A percentile compares a stretch with the other conserved stretches of the same genome.
phyloP scores from a whole-genome alignment of 2,329 filamentous ascomycete genomes.

The Coniella vitis region DNA sequence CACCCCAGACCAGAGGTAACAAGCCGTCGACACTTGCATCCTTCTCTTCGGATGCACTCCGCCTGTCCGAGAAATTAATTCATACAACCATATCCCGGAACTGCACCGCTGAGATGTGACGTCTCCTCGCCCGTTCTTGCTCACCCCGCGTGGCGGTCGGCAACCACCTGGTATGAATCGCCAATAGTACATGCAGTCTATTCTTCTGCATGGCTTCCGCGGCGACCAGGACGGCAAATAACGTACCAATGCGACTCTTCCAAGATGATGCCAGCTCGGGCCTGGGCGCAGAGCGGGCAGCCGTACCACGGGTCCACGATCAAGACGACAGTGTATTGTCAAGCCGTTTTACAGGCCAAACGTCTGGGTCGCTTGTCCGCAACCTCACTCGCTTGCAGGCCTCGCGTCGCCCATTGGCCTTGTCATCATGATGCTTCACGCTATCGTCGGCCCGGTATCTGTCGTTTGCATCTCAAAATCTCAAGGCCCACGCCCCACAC shows the following conservation, averaged over 20 bases:
- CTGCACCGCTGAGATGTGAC: background rate
- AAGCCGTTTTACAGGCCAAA: too few relatives aligned
- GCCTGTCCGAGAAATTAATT: background rate
- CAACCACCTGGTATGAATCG: background rate
- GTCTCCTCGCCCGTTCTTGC: background rate
- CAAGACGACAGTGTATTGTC: background rate
- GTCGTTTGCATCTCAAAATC: constrained; percentile 6
- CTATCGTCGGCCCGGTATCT: background rate
- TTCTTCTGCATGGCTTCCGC: constrained; percentile 9
- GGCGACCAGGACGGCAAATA: constrained; percentile 10
- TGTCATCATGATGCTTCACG: background rate
- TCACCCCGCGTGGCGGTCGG: background rate
- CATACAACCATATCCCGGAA: background rate
- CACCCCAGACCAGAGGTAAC: too few relatives aligned
- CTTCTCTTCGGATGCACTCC: too few relatives aligned
- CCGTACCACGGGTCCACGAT: background rate
- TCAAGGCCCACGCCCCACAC: background rate
- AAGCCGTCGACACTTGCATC: too few relatives aligned
- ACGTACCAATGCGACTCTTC: constrained; percentile 2
- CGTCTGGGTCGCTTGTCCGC: background rate
- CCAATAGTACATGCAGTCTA: constrained; percentile 2
- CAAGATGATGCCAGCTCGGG: too few relatives aligned
- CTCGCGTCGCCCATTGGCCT: background rate
- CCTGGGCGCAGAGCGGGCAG: background rate
- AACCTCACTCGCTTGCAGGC: background rate